Conservation (phyloP, 805 yeast genomes). For the Brettanomyces custersianus region DNA sequence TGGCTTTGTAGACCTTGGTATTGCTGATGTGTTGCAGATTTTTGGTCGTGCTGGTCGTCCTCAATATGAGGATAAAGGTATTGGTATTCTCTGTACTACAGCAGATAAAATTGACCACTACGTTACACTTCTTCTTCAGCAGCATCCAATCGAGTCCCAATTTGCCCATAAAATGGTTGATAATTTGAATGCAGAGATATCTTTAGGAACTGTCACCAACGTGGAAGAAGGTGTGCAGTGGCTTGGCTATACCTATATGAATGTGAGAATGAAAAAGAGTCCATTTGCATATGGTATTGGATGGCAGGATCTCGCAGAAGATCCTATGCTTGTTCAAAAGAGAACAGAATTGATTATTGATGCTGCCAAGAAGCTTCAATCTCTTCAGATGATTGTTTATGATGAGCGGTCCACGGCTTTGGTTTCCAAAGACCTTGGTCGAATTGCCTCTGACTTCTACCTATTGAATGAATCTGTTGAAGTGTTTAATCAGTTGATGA, state of each 20-base stretch:
- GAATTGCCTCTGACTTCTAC: slow-evolving; percentile 92
- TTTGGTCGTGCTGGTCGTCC: slow-evolving; percentile 99
- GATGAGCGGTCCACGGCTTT: slow-evolving; percentile 79
- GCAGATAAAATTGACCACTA: slow-evolving; percentile 79
- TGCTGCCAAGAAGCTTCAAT: slow-evolving; percentile 80
- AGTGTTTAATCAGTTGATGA: slow-evolving; percentile 76
- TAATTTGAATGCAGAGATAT: slow-evolving; percentile 91
- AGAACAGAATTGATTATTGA: slow-evolving; percentile 66
- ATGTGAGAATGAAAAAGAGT: slow-evolving; percentile 88
- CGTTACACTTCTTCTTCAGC: slow-evolving; percentile 81
- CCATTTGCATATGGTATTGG: slow-evolving; percentile 89
- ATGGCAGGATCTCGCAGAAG: slow-evolving; percentile 77
- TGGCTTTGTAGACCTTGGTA: slow-evolving; percentile 89
- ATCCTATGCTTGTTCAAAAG: slow-evolving; percentile 67
- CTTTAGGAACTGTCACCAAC: slow-evolving; percentile 90
- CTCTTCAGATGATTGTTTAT: slow-evolving; percentile 85
- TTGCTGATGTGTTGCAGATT: slow-evolving; percentile 93
- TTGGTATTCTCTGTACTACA: slow-evolving; percentile 83
- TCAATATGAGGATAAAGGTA: slow-evolving; percentile 86
- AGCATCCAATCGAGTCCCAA: slow-evolving; percentile 91
- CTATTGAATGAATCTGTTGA: slow-evolving; percentile 79
- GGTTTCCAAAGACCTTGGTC: slow-evolving; percentile 80
- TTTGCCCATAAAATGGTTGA: slow-evolving; percentile 74
- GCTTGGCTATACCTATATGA: slow-evolving; percentile 95
- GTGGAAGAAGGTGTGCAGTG: slow-evolving; percentile 92